Evolutionary conservation across 768 basidiomycete genomes (phyloP).

Genomic region (Thelephora ganbajun): DNA sequence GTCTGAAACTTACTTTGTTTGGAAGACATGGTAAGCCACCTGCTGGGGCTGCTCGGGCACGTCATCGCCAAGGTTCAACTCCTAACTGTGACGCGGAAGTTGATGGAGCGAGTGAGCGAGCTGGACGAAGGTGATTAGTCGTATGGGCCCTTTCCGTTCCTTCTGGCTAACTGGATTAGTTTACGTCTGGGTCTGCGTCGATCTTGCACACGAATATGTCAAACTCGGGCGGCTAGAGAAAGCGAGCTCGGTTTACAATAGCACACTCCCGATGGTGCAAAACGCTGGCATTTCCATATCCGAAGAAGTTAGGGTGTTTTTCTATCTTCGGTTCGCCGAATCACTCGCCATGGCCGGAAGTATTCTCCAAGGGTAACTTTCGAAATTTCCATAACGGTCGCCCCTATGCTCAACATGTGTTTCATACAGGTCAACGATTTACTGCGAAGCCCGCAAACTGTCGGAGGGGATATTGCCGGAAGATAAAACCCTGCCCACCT

Average conservation of each 20-base stretch:
- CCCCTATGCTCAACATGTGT: not conserved
- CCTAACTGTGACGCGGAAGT: slow-evolving; percentile 45
- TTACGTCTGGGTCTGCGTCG: slow-evolving; percentile 48
- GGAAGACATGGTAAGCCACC: slow-evolving; percentile 38
- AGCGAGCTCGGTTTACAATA: slow-evolving; percentile 52
- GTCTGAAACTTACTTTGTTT: not conserved
- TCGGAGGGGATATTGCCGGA: slow-evolving; percentile 25
- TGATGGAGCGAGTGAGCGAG: slow-evolving; percentile 31
- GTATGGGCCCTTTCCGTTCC: slow-evolving; percentile 6
- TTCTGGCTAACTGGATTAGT: slow-evolving; percentile 22
- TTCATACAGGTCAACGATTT: slow-evolving; percentile 29
- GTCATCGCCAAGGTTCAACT: slow-evolving; percentile 51
- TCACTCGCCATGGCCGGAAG: slow-evolving; percentile 48
- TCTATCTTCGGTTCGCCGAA: slow-evolving; percentile 55
- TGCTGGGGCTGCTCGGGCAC: slow-evolving; percentile 61
- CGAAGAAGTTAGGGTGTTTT: slow-evolving; percentile 35
- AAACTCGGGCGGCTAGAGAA: slow-evolving; percentile 61
- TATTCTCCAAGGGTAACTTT: slow-evolving; percentile 38
- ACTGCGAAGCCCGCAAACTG: slow-evolving; percentile 43
- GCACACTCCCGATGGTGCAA: slow-evolving; percentile 32
- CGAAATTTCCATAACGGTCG: not conserved
- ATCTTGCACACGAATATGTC: slow-evolving; percentile 69
- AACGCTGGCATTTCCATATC: slow-evolving; percentile 24
- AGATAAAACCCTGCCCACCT: slow-evolving; percentile 36
- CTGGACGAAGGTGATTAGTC: slow-evolving; percentile 1